These are phyloP conservation scores for Triticum dicoccoides DNA, from an alignment of 176 grass and related monocot genomes.

Conservation along the genomic window DNA sequence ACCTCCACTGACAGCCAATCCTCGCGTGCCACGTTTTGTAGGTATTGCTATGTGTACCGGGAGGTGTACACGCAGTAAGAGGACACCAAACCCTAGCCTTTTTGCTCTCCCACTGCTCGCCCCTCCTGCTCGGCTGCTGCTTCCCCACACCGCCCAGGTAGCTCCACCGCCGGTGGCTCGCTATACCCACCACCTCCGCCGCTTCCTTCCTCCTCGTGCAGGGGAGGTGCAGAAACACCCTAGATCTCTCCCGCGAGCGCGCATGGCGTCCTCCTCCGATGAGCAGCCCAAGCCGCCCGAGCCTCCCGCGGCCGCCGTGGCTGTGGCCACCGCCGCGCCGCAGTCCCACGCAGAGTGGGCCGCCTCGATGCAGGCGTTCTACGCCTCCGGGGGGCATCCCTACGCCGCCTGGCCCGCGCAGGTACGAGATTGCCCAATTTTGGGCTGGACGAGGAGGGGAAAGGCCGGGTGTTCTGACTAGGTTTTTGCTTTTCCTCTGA, in stretches of 20 bases:
- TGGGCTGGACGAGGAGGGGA: neutral
- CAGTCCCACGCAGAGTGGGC: constrained; percentile 53
- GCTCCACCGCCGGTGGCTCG: constrained; percentile 47
- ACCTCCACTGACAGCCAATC: neutral
- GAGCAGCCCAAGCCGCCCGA: constrained; percentile 72
- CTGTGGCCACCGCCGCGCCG: neutral
- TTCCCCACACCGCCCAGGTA: constrained; percentile 45
- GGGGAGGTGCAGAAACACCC: neutral
- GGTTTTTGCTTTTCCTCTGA: constrained; percentile 24
- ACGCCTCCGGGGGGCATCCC: constrained; percentile 49
- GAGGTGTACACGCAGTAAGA: neutral
- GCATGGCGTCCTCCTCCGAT: constrained; percentile 58
- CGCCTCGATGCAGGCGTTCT: constrained; percentile 59
- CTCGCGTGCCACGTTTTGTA: constrained; percentile 19
- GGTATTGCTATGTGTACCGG: neutral
- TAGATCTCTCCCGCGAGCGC: constrained; percentile 7
- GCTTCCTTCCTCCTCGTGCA: neutral
- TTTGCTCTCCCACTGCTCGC: constrained; percentile 19
- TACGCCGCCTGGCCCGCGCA: constrained; percentile 73
- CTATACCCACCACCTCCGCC: constrained; percentile 21
- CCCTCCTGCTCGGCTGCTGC: neutral
- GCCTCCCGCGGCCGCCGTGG: constrained; percentile 28
- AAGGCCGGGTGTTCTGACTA: constrained; percentile 28
- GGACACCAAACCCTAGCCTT: constrained; percentile 47
- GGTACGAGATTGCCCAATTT: constrained; percentile 28